Base-by-base conservation (phyloP, 2,329 filamentous ascomycete genomes). In the Penicillium fuscoglaucum region DNA sequence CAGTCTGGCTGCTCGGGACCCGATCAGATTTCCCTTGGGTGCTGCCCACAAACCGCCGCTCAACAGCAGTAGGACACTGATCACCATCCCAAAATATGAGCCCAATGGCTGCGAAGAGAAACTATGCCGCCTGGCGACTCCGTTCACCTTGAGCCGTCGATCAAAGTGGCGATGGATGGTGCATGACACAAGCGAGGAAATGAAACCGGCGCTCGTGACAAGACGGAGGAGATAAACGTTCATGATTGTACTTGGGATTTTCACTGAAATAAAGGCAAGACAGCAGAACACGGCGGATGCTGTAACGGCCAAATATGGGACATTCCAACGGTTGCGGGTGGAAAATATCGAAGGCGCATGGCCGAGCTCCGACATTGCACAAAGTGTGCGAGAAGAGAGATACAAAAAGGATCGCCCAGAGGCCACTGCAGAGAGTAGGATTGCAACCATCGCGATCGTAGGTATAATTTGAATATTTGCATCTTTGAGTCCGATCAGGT, bases 361-460 rank as follows among this genome's bases (percentile, higher is more conserved):
- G 35, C 83, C 82, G 54, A 86, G 83, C 37, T 85, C 78, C 31
- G 87, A 85, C 35, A 90, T 80, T 29, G 84, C 84, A 58, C 87
- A 80, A 52, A 90, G 79, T 49, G 87, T 85, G 45, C 87, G 86
- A 62, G 84, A 87, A 60, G 86, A 85, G 9, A 87, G 87, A 75
- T 89, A 90, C 56, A 93, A 83, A 74, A 90, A 90, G 15, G 88
- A 89, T 76, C 89, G 90, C 63, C 88, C 90, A 9, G 90, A 90
- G 0, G 88, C 90, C 60, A 92, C 84, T 4, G 92, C 90, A 6
- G 89, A 90, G 0, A 90, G 88, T 21, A 93, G 80, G 8, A 93
- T 84, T 17, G 91, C 84, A 19, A 85, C 85, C 70, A 92, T 93
- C 78, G 91, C 86, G 68, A 92, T 85, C 59, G 84, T 78, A 1